phyloP scores from a whole-genome alignment of 1,284 basidiomycete species.

The Meira miltonrushii region DNA sequence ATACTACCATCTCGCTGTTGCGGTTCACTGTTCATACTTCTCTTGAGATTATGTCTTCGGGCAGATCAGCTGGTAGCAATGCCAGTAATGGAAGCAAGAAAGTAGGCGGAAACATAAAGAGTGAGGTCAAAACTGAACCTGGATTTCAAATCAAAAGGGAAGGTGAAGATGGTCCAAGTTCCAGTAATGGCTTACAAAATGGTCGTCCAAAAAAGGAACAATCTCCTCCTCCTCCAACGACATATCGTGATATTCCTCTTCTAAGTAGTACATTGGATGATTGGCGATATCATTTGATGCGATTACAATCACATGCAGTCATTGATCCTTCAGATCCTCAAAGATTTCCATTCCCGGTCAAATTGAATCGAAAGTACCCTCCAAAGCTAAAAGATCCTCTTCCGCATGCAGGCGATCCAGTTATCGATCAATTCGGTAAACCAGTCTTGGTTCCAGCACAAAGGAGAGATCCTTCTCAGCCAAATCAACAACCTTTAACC shows the following conservation, averaged over 20 bases:
- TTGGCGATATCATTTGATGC: slow-evolving; percentile 43
- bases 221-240: slow-evolving; percentile 21
- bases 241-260: slow-evolving; percentile 48
- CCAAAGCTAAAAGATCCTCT: slow-evolving; percentile 42
- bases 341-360: slow-evolving; percentile 46
- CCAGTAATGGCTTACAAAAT: background rate
- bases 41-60: background rate
- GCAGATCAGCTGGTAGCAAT: background rate
- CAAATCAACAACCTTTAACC: background rate
- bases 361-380: slow-evolving; percentile 49
- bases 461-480: background rate
- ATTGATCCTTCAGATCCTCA: slow-evolving; percentile 41
- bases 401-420: slow-evolving; percentile 40
- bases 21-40: too few relatives aligned
- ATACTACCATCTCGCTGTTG: too few relatives aligned
- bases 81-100: background rate
- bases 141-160: background rate
- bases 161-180: background rate
- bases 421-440: slow-evolving; percentile 40
- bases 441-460: slow-evolving; percentile 40
- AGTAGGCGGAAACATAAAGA: background rate
- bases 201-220: background rate
- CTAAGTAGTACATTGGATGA: slow-evolving; percentile 19
- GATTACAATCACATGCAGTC: slow-evolving; percentile 43
- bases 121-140: background rate